Evolutionary conservation across 257 asterid species (phyloP), one percentile per base, ranked within the genome.

Genomic region (Primulina eburnea): DNA sequence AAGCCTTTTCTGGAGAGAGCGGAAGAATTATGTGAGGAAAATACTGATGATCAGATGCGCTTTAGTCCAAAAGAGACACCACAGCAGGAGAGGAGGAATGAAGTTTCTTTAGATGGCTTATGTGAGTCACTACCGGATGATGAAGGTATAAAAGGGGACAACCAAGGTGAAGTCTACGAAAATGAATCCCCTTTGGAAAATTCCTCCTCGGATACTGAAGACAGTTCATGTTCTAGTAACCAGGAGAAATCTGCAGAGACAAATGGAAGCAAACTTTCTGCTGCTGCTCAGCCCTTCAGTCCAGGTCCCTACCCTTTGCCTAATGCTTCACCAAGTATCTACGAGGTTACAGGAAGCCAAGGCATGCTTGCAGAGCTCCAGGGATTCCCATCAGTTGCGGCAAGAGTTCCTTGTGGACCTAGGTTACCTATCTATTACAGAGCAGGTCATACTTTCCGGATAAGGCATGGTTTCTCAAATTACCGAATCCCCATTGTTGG

Each of bases 341-440:
- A 88, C 52, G 92, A 92, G 60, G 89, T 84, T n/a, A 67, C 79
- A 62, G 85, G 82, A 32, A 85, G 79, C 82, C 94, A 92, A 78
- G 84, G 84, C 70, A 59, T 80, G 72, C 82, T 86, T 28, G 52
- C 70, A 0, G 96, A 91, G 60, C 89, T 95, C 28, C 82, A 79
- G 66, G 79, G 75, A 24, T 89, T 88, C 80, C 96, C 98, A 17
- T 82, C 99, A 24, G 89, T 89, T 75, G 85, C 95, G 75, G 92
- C 96, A 2, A 84, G 95, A 69, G 99, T 94, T 73, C 97, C 98
- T 18, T 89, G 96, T 70, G 98, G 99, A 59, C 98, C 98, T 43
- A 82, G 97, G 72, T 89, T 97, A 38, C 88, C 90, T 7, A 80
- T 94, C 89, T 89, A 91, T 79, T 90, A 85, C 72, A 77, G 90